Evolutionary conservation across 2,329 filamentous ascomycete species (phyloP), one percentile per base, ranked within the genome.

Genomic region (Niveomyces coronatus): DNA sequence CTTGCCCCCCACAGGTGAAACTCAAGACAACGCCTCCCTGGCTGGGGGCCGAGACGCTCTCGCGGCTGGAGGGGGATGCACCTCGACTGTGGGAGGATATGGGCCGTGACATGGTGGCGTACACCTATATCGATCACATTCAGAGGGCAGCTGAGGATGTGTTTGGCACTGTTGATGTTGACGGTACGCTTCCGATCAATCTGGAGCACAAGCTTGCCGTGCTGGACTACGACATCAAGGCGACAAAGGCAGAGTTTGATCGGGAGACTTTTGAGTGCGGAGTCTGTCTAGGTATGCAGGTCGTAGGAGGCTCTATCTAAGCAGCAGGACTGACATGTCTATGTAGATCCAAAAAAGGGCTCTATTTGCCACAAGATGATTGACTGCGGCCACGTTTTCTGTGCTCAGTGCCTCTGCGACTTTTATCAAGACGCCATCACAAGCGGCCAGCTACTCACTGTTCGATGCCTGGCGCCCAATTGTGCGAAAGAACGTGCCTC

Each of bases 321-420:
- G n/a, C n/a, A n/a, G n/a, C n/a, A n/a, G n/a, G n/a, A n/a, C n/a
- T n/a, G n/a, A n/a, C n/a, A n/a, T n/a, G n/a, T n/a, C n/a, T 26
- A 3, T 6, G 9, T 40, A 73, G 89, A 96, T 57, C 87, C 87
- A 1, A 94, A 94, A 59, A 95, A 93, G 56, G 91, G 91, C 2
- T 61, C 65, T 0, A 72, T 68, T 9, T 96, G 91, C 56, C 83
- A 96, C 61, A 75, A 76, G 29, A 79, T 96, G 70, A 61, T 82
- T 31, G 77, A 81, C 42, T 98, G 91, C 57, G 78, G 76, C 0
- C 89, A 98, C 55, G 86, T 96, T 26, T 98, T 96, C 54, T 98
- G 91, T 57, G 64, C 81, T 14, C 60, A 76, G n/a, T 98, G 91
- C 53, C 67, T 98, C 3, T 81, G 85, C 45, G 85, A 89, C 49